These are phyloP conservation scores for Stylosanthes scabra DNA, from an alignment of 331 rosid genomes.

Conservation along the genomic window DNA sequence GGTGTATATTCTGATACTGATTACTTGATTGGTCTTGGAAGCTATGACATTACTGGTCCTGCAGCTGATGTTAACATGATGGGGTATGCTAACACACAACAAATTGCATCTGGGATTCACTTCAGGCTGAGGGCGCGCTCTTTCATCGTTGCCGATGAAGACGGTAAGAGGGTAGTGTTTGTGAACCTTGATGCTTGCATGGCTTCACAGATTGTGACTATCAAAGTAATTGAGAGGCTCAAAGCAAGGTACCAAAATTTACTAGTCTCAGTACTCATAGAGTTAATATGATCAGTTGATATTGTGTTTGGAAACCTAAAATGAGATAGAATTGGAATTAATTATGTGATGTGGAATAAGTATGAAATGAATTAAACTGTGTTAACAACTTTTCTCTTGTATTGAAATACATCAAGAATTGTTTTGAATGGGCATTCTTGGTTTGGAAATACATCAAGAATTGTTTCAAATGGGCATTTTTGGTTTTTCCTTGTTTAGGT, in stretches of 20 bases:
- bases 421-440: no score
- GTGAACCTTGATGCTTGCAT: constrained; percentile 96
- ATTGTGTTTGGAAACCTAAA: no score
- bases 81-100: constrained; percentile 87
- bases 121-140: constrained; percentile 83
- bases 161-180: constrained; percentile 77
- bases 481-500: no score
- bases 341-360: no score
- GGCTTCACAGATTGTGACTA: constrained; percentile 83
- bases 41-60: constrained; percentile 97
- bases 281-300: not conserved
- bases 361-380: no score
- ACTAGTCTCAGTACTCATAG: constrained; percentile 21
- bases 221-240: constrained; percentile 80
- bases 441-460: no score
- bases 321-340: no score
- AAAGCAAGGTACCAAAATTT: constrained; percentile 69
- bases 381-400: no score
- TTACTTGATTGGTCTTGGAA: constrained; percentile 84
- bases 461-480: no score
- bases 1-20: constrained; percentile 53
- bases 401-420: no score
- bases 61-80: constrained; percentile 96
- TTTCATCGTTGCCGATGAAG: constrained; percentile 73
- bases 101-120: constrained; percentile 81